These are phyloP conservation scores for Cercospora sojina DNA, from an alignment of 2,329 filamentous ascomycete genomes.

Conservation along the genomic window DNA sequence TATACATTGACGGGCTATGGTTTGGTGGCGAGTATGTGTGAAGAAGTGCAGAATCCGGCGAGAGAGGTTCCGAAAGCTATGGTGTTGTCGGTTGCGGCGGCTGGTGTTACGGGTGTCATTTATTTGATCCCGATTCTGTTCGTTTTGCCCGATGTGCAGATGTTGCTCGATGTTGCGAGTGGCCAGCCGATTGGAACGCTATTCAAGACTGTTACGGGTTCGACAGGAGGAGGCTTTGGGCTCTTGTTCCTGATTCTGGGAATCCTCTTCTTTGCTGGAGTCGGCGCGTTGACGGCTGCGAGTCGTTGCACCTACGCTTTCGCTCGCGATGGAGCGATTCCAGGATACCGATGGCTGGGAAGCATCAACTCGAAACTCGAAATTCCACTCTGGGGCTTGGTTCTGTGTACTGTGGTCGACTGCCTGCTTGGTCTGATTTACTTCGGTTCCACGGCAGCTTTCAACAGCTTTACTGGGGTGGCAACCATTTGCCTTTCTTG, in stretches of 20 bases:
- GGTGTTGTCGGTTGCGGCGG: constrained; percentile 66
- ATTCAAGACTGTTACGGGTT: constrained; percentile 74
- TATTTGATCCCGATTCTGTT: constrained; percentile 75
- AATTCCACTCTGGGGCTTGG: constrained; percentile 68
- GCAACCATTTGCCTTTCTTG: constrained; percentile 75
- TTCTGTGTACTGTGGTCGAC: constrained; percentile 67
- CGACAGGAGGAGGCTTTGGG: constrained; percentile 69
- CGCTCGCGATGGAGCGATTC: constrained; percentile 70
- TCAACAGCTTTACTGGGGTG: constrained; percentile 76
- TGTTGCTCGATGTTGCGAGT: constrained; percentile 64
- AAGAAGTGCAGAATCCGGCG: constrained; percentile 68
- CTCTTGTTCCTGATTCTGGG: constrained; percentile 73
- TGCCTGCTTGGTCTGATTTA: constrained; percentile 74
- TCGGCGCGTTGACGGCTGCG: constrained; percentile 71
- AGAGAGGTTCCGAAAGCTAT: constrained; percentile 70
- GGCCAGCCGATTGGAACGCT: constrained; percentile 74
- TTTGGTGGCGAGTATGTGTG: constrained; percentile 70
- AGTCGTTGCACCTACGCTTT: constrained; percentile 71
- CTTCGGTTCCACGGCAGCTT: constrained; percentile 73
- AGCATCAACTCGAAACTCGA: constrained; percentile 64
- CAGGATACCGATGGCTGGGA: constrained; percentile 33
- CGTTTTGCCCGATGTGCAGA: constrained; percentile 66
- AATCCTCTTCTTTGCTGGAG: constrained; percentile 74
- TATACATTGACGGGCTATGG: constrained; percentile 66
- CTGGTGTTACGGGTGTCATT: constrained; percentile 63